Base-by-base conservation (phyloP, 1,139 yeast genomes). In the Kazachstania sp. region DNA sequence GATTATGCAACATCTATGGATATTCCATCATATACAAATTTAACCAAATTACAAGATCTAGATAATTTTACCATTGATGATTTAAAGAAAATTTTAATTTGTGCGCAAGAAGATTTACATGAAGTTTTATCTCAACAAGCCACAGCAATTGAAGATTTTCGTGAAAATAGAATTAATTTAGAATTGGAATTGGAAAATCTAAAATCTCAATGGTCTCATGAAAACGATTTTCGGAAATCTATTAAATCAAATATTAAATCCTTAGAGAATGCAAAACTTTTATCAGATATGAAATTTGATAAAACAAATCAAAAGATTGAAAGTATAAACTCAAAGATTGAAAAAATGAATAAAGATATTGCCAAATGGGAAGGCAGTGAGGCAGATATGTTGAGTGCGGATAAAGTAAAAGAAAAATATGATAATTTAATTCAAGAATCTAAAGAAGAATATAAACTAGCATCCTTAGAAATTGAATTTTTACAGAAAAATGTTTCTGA, bases 101-200 rank as follows among this genome's bases (percentile, higher is more conserved):
- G 63, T 45, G 56, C 65, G 1, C 67, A 64, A 45, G 65, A 62
- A 44, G 66, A 64, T 43, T 46, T 64, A 44, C 67, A 63, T 46
- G 63, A 62, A n/a, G 61, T 63, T 1, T 46, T 63, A 9, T 48
- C 56, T 11, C 65, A 63, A 43, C 58, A 59, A 41, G 34, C 53
- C 2, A 51, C 58, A 7, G 37, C 54, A 7, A 45, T 57, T 28
- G 58, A 59, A 36, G 66, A 62, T 46, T 62, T 63, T 41, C 55
- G 57, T 37, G 65, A 61, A 40, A 52, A 62, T 1, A 58, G 56
- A 46, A 34, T 53, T 34, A 61, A 59, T 43, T 46, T 62, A 41
- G 53, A 55, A 39, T 42, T 59, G 38, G 65, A 63, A 44, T 45
- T 62, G 15, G 64, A 61, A 31, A 60, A 58, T 41, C 46, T 62